phyloP scores from a whole-genome alignment of 2,329 filamentous ascomycete species.

The Emergomyces africanus region DNA sequence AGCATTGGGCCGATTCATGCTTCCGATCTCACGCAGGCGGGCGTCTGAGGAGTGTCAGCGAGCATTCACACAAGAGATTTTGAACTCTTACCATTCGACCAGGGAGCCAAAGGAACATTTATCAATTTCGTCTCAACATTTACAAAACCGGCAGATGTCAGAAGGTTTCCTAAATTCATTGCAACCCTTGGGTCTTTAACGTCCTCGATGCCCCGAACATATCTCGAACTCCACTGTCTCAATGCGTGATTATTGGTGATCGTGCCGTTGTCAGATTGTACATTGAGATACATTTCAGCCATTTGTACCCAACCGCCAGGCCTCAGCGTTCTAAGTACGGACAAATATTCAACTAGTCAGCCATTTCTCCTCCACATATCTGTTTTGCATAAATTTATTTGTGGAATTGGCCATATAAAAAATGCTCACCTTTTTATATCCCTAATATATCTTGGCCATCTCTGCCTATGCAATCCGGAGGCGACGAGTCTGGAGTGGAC shows the following conservation, averaged over 20 bases:
- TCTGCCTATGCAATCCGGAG: conserved; percentile 53
- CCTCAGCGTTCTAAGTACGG: conserved; percentile 43
- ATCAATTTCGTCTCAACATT: conserved; percentile 55
- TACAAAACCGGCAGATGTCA: conserved; percentile 51
- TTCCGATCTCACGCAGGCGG: conserved; percentile 31
- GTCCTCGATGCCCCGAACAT: conserved; percentile 48
- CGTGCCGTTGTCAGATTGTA: conserved; percentile 76
- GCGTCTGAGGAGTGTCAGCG: conserved; percentile 25
- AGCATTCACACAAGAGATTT: not conserved
- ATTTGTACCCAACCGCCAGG: conserved; percentile 78
- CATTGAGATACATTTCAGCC: conserved; percentile 74
- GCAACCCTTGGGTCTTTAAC: conserved; percentile 55
- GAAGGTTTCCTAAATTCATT: conserved; percentile 45
- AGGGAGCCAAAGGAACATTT: conserved; percentile 55
- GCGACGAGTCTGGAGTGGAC: conserved; percentile 56
- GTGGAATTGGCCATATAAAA: not conserved
- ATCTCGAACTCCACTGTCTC: conserved; percentile 51
- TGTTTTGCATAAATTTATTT: not conserved
- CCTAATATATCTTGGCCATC: conserved; percentile 63
- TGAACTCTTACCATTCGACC: conserved; percentile 47
- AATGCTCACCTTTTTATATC: conserved; percentile 50
- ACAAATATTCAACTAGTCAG: not conserved
- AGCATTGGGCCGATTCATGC: conserved; percentile 26
- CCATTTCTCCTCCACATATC: not conserved
- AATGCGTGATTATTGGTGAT: conserved; percentile 55